Conservation (phyloP, 345 rosid species). For the Heritiera fomes region DNA sequence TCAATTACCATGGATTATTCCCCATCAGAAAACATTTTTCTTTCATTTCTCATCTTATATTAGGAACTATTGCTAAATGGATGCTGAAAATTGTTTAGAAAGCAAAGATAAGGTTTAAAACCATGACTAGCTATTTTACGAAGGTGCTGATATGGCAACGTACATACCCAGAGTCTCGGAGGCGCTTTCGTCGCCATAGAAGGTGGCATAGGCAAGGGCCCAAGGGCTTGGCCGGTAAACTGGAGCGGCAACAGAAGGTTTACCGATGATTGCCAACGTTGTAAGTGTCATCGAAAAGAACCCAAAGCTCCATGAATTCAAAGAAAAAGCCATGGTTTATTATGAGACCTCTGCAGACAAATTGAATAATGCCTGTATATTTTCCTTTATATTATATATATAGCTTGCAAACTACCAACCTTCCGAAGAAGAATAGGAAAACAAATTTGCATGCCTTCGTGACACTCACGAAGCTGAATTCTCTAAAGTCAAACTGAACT, state of each 20-base stretch:
- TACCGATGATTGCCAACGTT: slow-evolving; percentile 26
- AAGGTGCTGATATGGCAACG: neutral
- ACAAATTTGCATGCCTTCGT: slow-evolving; percentile 26
- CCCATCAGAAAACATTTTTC: too few species aligned
- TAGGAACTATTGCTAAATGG: too few species aligned
- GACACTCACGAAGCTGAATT: slow-evolving; percentile 40
- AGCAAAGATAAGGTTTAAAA: neutral
- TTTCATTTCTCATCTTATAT: too few species aligned
- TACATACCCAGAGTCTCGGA: slow-evolving; percentile 63
- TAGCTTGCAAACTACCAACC: neutral
- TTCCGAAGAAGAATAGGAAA: neutral
- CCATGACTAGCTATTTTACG: neutral
- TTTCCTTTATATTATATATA: neutral
- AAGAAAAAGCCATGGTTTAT: slow-evolving; percentile 30
- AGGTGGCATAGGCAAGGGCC: slow-evolving; percentile 67
- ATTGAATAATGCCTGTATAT: neutral
- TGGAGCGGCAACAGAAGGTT: neutral
- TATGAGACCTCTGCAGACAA: neutral
- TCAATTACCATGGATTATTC: too few species aligned
- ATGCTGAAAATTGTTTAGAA: neutral
- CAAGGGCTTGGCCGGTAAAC: slow-evolving; percentile 51
- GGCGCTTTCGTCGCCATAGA: slow-evolving; percentile 67
- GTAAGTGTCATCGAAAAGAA: slow-evolving; percentile 29
- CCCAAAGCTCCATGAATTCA: slow-evolving; percentile 42
- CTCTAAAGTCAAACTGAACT: slow-evolving; percentile 11